Evolutionary conservation across 345 rosid genomes (phyloP), one percentile per base, ranked within the genome.

Genomic region (Eucalyptus cloeziana): DNA sequence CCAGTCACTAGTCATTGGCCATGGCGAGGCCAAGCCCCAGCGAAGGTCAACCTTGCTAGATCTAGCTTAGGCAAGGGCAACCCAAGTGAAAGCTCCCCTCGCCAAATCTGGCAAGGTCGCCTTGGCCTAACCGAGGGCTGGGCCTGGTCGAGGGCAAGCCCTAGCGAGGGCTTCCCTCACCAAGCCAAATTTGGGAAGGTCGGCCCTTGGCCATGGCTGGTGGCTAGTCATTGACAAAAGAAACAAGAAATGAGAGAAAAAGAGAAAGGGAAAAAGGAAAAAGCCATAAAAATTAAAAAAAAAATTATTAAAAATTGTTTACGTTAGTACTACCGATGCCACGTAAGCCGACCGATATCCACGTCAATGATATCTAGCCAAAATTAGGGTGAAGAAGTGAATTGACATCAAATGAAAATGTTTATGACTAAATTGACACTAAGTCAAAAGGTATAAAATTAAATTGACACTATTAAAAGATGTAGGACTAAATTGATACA

Each of bases 251-350:
- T 10, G 62, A 56, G 30, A 0, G 8, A 4, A 56, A 56, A 56
- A 9, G 22, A 54, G 1, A 49, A 13, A 13, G 52, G 7, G 2
- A 16, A 17, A 51, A 16, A 2, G 8, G 3, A 16, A 54, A 15
- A 15, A 50, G 2, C 3, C 7, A 7, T 1, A 3, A 19, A 19
- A 52, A 17, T 7, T n/a, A n/a, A 8, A 0, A 0, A 1, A 54
- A 21, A 54, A 54, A 8, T 22, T 8, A 54, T 22, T 22, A 0
- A 54, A 54, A 54, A 56, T 10, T 4, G 13, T 56, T 1, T 0
- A 56, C 1, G 0, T 10, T 1, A 0, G 3, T 22, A 0, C 0
- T 22, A 24, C 0, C 0, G 0, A 0, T 56, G 62, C 6, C 30
- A 56, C 1, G 0, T 56, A 56, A 56, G 7, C 6, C 3, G 0